These are phyloP conservation scores for Suillus clintonianus DNA, from an alignment of 768 basidiomycete genomes.

Conservation along the genomic window DNA sequence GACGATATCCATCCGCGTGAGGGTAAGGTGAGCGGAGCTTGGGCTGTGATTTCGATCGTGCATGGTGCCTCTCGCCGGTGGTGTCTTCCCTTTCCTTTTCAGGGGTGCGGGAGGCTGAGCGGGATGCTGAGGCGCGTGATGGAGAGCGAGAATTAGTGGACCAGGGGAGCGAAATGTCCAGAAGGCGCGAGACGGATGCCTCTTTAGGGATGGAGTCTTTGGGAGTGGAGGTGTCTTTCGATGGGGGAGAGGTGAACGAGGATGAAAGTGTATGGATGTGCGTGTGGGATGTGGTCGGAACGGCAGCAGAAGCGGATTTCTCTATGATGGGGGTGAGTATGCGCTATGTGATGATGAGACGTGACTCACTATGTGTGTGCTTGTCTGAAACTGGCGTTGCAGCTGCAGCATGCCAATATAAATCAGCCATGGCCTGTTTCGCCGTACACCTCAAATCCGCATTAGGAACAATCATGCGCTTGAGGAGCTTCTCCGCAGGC, in stretches of 20 bases:
- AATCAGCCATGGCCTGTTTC: constrained; percentile 61
- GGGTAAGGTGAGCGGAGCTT: constrained; percentile 23
- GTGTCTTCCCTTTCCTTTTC: background rate
- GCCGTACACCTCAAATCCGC: constrained; percentile 80
- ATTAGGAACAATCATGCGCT: constrained; percentile 80
- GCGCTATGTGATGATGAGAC: background rate
- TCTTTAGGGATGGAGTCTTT: constrained; percentile 26
- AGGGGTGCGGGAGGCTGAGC: constrained; percentile 12
- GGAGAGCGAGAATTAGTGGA: constrained; percentile 19
- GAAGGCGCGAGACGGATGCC: constrained; percentile 25
- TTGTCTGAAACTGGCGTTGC: constrained; percentile 21
- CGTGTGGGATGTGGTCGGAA: constrained; percentile 11
- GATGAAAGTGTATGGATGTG: constrained; percentile 19
- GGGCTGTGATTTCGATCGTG: constrained; percentile 38
- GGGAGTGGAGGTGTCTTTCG: constrained; percentile 16
- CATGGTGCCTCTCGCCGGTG: constrained; percentile 9
- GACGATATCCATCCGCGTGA: constrained; percentile 2
- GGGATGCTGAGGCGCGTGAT: constrained; percentile 15
- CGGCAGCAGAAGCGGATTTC: constrained; percentile 32
- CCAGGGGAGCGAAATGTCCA: constrained; percentile 39
- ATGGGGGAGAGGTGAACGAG: constrained; percentile 20
- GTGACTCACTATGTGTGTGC: constrained; percentile 43
- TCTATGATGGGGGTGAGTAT: constrained; percentile 21
- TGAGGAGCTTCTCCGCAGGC: constrained; percentile 63
- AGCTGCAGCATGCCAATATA: constrained; percentile 57